These are phyloP conservation scores for Coriolopsis trogii DNA, from an alignment of 1,284 basidiomycete species.

Conservation along the genomic window DNA sequence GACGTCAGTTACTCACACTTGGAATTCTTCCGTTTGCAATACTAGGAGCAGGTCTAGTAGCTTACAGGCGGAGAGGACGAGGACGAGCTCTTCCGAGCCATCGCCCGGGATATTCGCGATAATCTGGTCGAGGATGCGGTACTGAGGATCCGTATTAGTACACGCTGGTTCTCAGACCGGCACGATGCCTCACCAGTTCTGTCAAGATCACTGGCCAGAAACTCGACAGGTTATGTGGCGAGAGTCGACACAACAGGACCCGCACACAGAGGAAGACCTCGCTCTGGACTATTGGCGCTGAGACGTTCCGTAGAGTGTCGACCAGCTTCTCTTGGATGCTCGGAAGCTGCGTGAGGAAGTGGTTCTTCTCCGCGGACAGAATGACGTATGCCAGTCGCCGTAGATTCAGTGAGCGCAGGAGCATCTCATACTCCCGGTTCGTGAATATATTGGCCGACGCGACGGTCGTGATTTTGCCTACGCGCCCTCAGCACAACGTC, in stretches of 20 bases:
- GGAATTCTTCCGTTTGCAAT: conserved; percentile 96
- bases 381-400: conserved; percentile 87
- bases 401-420: conserved; percentile 86
- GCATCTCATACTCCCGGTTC: conserved; percentile 92
- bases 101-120: conserved; percentile 67
- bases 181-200: conserved; percentile 68
- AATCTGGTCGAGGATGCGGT: conserved; percentile 75
- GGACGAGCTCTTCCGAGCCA: conserved; percentile 80
- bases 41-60: conserved; percentile 91
- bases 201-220: conserved; percentile 98
- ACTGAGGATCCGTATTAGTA: conserved; percentile 44
- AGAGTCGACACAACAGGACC: conserved; percentile 90
- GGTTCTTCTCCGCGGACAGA: conserved; percentile 86
- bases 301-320: conserved; percentile 83
- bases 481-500: conserved; percentile 8
- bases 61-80: conserved; percentile 90
- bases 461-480: conserved; percentile 82
- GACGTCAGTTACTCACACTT: conserved; percentile 67
- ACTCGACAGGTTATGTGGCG: conserved; percentile 88
- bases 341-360: conserved; percentile 89
- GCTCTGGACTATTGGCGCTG: conserved; percentile 86
- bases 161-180: background rate
- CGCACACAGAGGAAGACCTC: conserved; percentile 95
- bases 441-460: conserved; percentile 97
- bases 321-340: conserved; percentile 96